Evolutionary conservation across 1,284 basidiomycete species (phyloP).

Genomic region (Papiliotrema nemorosa): DNA sequence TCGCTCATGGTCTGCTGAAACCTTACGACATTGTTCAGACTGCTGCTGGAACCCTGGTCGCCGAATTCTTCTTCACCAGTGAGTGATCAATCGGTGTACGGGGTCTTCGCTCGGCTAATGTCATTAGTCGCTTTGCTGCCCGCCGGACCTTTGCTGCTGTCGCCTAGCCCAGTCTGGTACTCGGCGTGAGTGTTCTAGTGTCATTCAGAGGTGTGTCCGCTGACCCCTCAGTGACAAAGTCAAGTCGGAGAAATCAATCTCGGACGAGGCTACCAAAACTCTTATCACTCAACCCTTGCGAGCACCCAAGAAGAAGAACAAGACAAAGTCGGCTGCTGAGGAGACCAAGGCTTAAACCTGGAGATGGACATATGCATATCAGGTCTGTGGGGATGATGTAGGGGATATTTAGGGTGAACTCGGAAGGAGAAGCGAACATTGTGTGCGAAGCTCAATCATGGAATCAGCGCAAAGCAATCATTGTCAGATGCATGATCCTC

Average conservation of each 20-base stretch:
- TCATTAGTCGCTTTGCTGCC: slow-evolving; percentile 78
- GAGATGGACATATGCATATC: neutral
- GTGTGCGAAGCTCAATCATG: too few species aligned
- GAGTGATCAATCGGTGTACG: slow-evolving; percentile 10
- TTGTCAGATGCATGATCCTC: too few species aligned
- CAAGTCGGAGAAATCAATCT: slow-evolving; percentile 81
- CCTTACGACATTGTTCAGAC: slow-evolving; percentile 60
- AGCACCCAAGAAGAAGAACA: slow-evolving; percentile 88
- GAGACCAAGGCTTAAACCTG: slow-evolving; percentile 14
- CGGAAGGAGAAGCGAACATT: too few species aligned
- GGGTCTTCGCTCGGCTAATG: slow-evolving; percentile 7
- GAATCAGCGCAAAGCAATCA: too few species aligned
- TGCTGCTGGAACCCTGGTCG: slow-evolving; percentile 72
- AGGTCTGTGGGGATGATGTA: too few species aligned
- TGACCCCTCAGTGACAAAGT: slow-evolving; percentile 58
- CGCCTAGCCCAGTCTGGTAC: slow-evolving; percentile 86
- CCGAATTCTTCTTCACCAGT: slow-evolving; percentile 88
- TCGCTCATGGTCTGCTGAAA: slow-evolving; percentile 65
- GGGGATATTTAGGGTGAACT: too few species aligned
- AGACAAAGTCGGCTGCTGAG: slow-evolving; percentile 62
- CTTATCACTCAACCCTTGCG: slow-evolving; percentile 74
- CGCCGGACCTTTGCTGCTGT: slow-evolving; percentile 77
- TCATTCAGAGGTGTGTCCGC: neutral
- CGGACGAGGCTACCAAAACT: slow-evolving; percentile 78
- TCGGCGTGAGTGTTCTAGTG: slow-evolving; percentile 56